Base-by-base conservation (phyloP, 208 protist species). In the Naegleria gruberi region DNA sequence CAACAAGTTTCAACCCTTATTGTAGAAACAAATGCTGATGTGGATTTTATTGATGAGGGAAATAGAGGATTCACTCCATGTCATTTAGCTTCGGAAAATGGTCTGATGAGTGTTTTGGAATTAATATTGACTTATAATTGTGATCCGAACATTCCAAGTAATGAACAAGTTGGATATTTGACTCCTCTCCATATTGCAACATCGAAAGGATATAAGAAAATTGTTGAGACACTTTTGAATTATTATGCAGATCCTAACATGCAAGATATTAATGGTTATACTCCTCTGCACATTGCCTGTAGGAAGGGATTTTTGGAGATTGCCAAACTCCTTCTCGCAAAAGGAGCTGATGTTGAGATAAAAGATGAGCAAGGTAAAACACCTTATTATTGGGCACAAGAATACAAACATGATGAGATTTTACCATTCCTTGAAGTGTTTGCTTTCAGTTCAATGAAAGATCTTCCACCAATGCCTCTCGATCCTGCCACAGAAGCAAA, bases 211-310 rank as follows among this genome's bases (percentile, higher is more conserved):
- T 55, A 87, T 55, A 87, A 87, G 44, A 87, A 87, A 55, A 41
- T 87, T 30, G 41, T 45, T 10, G 83, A 87, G 40, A 87, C 43
- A 19, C 34, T 87, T 30, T 55, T 87, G 12, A 87, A 87, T 87
- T 41, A 87, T 55, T 55, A 41, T 55, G 83, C 83, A 55, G 83
- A 87, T 55, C 83, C 83, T 41, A 87, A 87, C 37, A 19, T 87
- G 2, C 83, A 87, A 55, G 83, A 87, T 55, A 4, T 0, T 15
- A 30, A 87, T 12, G 83, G 83, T 4, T 55, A 44, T 37, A 87
- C 83, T 30, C 83, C 83, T 0, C 40, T 87, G 37, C 83, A 87
- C 55, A n/a, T 87, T 55, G 41, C 83, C 17, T 30, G n/a, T 55
- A 15, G 44, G 17, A 87, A 87, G 42, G 83, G 83, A 41, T 41